Conservation (phyloP, 2,329 filamentous ascomycete genomes). For the Aspergillus terreus region DNA sequence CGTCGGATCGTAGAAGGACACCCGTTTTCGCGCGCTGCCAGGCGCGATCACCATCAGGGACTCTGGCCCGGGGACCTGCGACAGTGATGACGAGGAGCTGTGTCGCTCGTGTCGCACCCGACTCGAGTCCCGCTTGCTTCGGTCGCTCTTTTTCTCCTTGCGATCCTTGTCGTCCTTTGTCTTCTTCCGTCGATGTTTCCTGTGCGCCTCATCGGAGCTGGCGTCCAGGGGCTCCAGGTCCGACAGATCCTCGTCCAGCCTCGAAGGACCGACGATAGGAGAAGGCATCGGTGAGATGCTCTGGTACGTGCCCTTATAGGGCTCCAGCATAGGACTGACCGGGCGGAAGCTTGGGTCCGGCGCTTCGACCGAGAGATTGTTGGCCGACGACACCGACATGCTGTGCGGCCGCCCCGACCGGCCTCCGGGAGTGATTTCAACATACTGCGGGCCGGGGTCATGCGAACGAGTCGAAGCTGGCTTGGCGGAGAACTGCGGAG, state of each 20-base stretch:
- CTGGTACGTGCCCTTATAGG: constrained; percentile 92
- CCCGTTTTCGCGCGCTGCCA: constrained; percentile 56
- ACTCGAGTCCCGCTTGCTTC: constrained; percentile 19
- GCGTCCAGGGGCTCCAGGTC: constrained; percentile 46
- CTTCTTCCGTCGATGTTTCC: constrained; percentile 24
- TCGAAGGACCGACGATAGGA: constrained; percentile 61
- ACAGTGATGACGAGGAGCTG: constrained; percentile 13
- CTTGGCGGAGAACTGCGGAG: constrained; percentile 15
- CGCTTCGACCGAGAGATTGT: constrained; percentile 35
- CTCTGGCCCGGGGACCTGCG: constrained; percentile 27
- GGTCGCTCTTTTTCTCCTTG: constrained; percentile 26
- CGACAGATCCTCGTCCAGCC: constrained; percentile 52
- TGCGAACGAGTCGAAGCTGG: constrained; percentile 19
- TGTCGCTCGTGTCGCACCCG: constrained; percentile 24
- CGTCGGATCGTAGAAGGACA: constrained; percentile 76
- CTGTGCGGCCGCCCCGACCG: constrained; percentile 27
- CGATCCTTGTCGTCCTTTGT: constrained; percentile 29
- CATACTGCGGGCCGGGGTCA: constrained; percentile 27
- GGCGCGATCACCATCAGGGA: constrained; percentile 43
- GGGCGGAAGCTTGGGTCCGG: constrained; percentile 53
- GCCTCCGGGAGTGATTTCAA: constrained; percentile 32
- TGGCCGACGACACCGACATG: constrained; percentile 37
- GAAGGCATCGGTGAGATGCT: constrained; percentile 93
- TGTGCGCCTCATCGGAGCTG: constrained; percentile 24
- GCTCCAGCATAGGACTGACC: constrained; percentile 80